Conservation (phyloP, 75 land plant species). For the Pseudotsuga menziesii region DNA sequence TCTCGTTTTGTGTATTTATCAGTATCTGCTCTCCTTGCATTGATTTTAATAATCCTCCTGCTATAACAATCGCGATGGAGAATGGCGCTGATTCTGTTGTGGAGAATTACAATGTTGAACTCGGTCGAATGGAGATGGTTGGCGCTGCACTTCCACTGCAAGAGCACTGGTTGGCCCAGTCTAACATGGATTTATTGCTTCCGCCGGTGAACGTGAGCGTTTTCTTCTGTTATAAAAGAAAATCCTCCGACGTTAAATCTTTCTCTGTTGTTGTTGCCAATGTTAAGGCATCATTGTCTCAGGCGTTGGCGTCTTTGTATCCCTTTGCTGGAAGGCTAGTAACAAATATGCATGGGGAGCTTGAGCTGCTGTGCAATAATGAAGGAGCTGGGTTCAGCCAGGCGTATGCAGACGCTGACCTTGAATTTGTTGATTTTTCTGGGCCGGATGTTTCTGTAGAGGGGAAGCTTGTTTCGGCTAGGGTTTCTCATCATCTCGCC, state of each 20-base stretch:
- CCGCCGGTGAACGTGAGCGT: constrained; percentile 36
- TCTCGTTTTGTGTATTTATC: no score
- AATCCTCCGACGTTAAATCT: neutral
- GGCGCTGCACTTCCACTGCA: constrained; percentile 29
- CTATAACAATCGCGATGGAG: neutral
- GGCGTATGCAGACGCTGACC: constrained; percentile 25
- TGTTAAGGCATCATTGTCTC: constrained; percentile 31
- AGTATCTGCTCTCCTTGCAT: no score
- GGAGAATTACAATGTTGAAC: constrained; percentile 9
- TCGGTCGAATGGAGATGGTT: constrained; percentile 18
- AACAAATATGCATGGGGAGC: constrained; percentile 28
- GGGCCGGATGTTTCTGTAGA: constrained; percentile 24
- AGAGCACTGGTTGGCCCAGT: constrained; percentile 33
- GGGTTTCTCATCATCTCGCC: no score
- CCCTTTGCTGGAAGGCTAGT: constrained; percentile 41
- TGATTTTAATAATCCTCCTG: no score
- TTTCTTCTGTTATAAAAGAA: constrained; percentile 37
- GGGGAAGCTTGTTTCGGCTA: neutral
- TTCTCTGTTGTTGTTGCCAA: neutral
- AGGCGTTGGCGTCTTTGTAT: constrained; percentile 30
- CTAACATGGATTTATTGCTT: constrained; percentile 40
- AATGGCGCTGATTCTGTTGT: neutral
- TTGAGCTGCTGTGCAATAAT: constrained; percentile 45
- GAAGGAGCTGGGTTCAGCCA: constrained; percentile 38
- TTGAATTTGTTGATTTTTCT: constrained; percentile 2